phyloP scores from a whole-genome alignment of 164 flowering plant species.

The Magnolia kwangsiensis region DNA sequence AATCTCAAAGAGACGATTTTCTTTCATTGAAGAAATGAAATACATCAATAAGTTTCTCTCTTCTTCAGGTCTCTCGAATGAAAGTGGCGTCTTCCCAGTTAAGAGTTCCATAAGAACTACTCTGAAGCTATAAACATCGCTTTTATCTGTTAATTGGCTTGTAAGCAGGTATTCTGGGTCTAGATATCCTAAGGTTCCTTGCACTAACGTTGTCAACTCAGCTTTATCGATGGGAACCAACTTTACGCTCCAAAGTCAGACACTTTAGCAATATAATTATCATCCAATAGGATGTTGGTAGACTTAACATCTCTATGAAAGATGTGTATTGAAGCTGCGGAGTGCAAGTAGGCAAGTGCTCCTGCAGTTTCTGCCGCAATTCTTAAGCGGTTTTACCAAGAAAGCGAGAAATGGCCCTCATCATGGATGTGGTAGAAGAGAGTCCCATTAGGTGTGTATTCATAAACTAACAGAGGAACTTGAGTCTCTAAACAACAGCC shows the following conservation, averaged over 20 bases:
- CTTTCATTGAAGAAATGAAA: slow-evolving; percentile 1
- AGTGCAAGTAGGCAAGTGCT: slow-evolving; percentile 10
- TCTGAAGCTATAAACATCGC: slow-evolving; percentile 19
- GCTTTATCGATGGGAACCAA: neutral
- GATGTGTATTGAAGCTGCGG: slow-evolving; percentile 6
- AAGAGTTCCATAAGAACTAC: slow-evolving; percentile 14
- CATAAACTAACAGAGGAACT: slow-evolving; percentile 42
- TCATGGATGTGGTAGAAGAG: slow-evolving; percentile 32
- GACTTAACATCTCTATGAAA: slow-evolving; percentile 12
- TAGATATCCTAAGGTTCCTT: slow-evolving; percentile 14
- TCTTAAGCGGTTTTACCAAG: slow-evolving; percentile 27
- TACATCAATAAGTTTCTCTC: neutral
- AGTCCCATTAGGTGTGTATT: slow-evolving; percentile 38
- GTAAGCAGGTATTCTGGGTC: slow-evolving; percentile 12
- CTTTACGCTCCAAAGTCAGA: slow-evolving; percentile 11
- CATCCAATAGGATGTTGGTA: slow-evolving; percentile 9
- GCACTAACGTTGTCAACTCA: slow-evolving; percentile 3
- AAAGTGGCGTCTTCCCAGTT: slow-evolving; percentile 8
- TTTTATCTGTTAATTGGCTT: slow-evolving; percentile 10
- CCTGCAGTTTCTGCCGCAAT: slow-evolving; percentile 6
- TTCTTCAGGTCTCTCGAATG: neutral
- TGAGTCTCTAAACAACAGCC: slow-evolving; percentile 42
- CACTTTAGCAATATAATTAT: slow-evolving; percentile 8
- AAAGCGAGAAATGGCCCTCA: neutral
- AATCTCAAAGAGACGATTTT: neutral